phyloP scores from a whole-genome alignment of 352 stramenopile genomes.

The Globisporangium solare region DNA sequence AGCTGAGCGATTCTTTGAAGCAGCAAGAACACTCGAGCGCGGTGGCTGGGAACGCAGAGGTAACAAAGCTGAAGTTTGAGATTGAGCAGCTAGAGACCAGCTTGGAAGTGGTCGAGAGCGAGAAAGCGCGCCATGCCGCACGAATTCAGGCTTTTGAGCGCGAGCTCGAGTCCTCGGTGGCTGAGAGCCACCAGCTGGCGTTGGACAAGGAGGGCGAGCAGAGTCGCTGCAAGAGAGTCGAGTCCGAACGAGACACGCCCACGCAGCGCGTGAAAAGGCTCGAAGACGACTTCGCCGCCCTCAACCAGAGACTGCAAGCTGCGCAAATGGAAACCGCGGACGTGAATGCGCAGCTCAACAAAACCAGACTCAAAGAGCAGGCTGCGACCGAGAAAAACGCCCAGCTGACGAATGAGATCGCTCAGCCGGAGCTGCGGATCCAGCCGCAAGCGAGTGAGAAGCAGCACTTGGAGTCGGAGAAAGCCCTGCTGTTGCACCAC shows the following conservation, averaged over 20 bases:
- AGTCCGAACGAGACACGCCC: slow-evolving; percentile 29
- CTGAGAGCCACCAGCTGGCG: slow-evolving; percentile 25
- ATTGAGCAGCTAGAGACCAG: slow-evolving; percentile 39
- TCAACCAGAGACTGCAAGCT: slow-evolving; percentile 22
- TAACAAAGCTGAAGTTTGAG: slow-evolving; percentile 41
- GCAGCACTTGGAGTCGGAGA: slow-evolving; percentile 30
- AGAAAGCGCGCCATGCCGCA: slow-evolving; percentile 33
- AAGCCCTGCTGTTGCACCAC: slow-evolving; percentile 13
- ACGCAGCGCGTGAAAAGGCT: slow-evolving; percentile 24
- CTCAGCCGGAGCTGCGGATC: slow-evolving; percentile 16
- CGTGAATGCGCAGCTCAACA: slow-evolving; percentile 25
- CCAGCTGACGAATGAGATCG: slow-evolving; percentile 25
- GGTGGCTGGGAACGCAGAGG: slow-evolving; percentile 9
- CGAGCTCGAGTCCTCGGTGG: slow-evolving; percentile 29
- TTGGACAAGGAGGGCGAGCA: slow-evolving; percentile 22
- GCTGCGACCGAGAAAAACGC: slow-evolving; percentile 24
- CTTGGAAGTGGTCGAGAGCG: slow-evolving; percentile 25
- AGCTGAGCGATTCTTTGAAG: slow-evolving; percentile 10
- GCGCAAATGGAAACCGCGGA: slow-evolving; percentile 24
- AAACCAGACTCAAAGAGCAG: slow-evolving; percentile 43
- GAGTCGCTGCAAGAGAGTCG: slow-evolving; percentile 24
- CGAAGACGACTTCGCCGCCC: slow-evolving; percentile 26
- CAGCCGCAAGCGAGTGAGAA: slow-evolving; percentile 20
- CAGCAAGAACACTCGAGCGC: slow-evolving; percentile 17
- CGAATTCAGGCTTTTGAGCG: slow-evolving; percentile 21